A percentile compares a stretch with the other conserved stretches of the same genome.
Evolutionary conservation across 345 rosid species (phyloP).

Genomic region (Salix udensis): DNA sequence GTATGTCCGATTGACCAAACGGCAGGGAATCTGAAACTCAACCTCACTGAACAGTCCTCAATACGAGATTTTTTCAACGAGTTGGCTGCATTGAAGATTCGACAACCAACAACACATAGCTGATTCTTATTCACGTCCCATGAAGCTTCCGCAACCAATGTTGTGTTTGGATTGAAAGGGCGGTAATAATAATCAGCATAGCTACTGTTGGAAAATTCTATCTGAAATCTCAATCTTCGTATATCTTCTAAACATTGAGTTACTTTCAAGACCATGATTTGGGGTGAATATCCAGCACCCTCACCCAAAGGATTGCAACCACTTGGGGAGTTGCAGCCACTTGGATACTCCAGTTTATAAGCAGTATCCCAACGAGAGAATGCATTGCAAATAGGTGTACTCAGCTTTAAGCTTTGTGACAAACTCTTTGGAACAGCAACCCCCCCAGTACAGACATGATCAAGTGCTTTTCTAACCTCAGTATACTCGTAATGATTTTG

Average conservation of each 20-base stretch:
- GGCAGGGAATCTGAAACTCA: conserved; percentile 37
- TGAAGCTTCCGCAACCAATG: conserved; percentile 33
- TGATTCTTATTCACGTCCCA: conserved; percentile 27
- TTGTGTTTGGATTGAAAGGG: conserved; percentile 20
- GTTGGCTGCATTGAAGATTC: conserved; percentile 11
- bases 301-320: conserved; percentile 23
- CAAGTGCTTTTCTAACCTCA: not conserved
- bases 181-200: not conserved
- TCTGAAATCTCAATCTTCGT: conserved; percentile 17
- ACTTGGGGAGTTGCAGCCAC: conserved; percentile 12
- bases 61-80: conserved; percentile 10
- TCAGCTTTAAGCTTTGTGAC: conserved; percentile 12
- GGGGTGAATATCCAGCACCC: conserved; percentile 19
- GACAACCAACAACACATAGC: conserved; percentile 27
- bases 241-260: conserved; percentile 25
- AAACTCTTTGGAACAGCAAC: not conserved
- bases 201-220: conserved; percentile 19
- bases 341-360: conserved; percentile 18
- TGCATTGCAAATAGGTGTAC: conserved; percentile 17
- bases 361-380: not conserved
- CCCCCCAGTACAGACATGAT: not conserved
- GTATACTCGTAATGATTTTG: conserved; percentile 17
- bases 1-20: conserved; percentile 28
- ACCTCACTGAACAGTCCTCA: conserved; percentile 29
- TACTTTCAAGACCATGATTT: conserved; percentile 13